These are phyloP conservation scores for Phytophthora lateralis DNA, from an alignment of 352 stramenopile genomes.

Conservation along the genomic window DNA sequence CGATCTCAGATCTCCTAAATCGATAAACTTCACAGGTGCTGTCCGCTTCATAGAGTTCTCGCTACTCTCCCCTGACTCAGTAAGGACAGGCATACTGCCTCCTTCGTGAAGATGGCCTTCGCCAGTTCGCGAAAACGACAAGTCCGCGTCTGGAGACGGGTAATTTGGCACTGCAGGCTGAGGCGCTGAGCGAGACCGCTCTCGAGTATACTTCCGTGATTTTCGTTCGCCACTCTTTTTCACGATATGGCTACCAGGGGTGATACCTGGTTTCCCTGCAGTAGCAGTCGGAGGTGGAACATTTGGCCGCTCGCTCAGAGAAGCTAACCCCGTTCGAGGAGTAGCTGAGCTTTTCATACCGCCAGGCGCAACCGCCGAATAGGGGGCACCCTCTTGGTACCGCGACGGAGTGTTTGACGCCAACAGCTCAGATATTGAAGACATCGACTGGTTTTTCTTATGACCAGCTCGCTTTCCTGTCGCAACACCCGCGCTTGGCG, in stretches of 20 bases:
- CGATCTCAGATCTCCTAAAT: conserved; percentile 61
- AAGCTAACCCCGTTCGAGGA: conserved; percentile 72
- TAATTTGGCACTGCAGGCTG: conserved; percentile 39
- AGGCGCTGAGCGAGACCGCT: conserved; percentile 64
- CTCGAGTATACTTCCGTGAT: conserved; percentile 41
- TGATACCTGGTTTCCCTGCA: conserved; percentile 22
- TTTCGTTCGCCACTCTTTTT: conserved; percentile 40
- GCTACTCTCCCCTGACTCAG: conserved; percentile 24
- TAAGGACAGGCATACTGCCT: conserved; percentile 25
- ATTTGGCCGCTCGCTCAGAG: conserved; percentile 63
- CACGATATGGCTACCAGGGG: not conserved
- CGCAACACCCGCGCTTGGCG: conserved; percentile 30
- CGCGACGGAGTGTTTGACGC: conserved; percentile 56
- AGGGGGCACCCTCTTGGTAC: conserved; percentile 61
- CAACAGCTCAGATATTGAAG: conserved; percentile 85
- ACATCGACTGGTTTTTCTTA: conserved; percentile 92
- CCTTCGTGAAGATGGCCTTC: conserved; percentile 21
- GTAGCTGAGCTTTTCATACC: conserved; percentile 60
- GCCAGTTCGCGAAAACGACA: conserved; percentile 20
- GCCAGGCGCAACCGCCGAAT: conserved; percentile 37
- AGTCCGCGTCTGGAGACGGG: conserved; percentile 14
- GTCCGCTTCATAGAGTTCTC: conserved; percentile 35
- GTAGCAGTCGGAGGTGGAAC: conserved; percentile 22
- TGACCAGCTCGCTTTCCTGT: conserved; percentile 69
- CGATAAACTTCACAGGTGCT: conserved; percentile 55